phyloP scores from a whole-genome alignment of 2,329 filamentous ascomycete species.

The Colletotrichum chlorophyti region DNA sequence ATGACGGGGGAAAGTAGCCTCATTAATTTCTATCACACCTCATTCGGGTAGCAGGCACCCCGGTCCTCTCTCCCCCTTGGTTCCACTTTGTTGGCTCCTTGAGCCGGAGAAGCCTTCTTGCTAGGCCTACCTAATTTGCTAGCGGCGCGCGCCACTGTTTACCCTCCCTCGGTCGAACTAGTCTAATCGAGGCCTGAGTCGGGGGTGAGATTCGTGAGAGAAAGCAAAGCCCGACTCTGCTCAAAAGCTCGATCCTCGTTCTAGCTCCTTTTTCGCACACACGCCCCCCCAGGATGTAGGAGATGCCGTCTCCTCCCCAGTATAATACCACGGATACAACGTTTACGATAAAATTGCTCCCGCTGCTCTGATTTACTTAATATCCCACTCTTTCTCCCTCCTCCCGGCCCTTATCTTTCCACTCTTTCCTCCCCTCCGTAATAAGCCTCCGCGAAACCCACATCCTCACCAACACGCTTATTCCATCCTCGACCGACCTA shows the following conservation, averaged over 20 bases:
- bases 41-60: background rate
- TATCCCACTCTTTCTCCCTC: slow-evolving; percentile 6
- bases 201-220: no score
- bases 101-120: slow-evolving; percentile 2
- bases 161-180: slow-evolving; percentile 19
- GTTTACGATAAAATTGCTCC: slow-evolving; percentile 25
- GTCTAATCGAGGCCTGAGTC: slow-evolving; percentile 8
- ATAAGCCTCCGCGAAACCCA: slow-evolving; percentile 25
- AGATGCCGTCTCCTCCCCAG: slow-evolving; percentile 5
- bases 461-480: slow-evolving; percentile 16
- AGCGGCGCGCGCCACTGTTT: slow-evolving; percentile 25
- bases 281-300: slow-evolving; percentile 9
- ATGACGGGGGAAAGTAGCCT: background rate
- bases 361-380: slow-evolving; percentile 25
- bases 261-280: slow-evolving; percentile 14
- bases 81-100: slow-evolving; percentile 25
- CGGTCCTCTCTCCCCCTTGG: background rate
- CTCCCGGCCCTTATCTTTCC: background rate
- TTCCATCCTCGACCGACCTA: slow-evolving; percentile 11
- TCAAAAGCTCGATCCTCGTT: slow-evolving; percentile 18
- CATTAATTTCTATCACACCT: slow-evolving; percentile 14
- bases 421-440: slow-evolving; percentile 15
- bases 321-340: slow-evolving; percentile 23
- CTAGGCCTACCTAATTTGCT: slow-evolving; percentile 1
- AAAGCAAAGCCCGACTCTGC: background rate